These are phyloP conservation scores for Polychaeton citri DNA, from an alignment of 2,329 filamentous ascomycete genomes.

Conservation along the genomic window DNA sequence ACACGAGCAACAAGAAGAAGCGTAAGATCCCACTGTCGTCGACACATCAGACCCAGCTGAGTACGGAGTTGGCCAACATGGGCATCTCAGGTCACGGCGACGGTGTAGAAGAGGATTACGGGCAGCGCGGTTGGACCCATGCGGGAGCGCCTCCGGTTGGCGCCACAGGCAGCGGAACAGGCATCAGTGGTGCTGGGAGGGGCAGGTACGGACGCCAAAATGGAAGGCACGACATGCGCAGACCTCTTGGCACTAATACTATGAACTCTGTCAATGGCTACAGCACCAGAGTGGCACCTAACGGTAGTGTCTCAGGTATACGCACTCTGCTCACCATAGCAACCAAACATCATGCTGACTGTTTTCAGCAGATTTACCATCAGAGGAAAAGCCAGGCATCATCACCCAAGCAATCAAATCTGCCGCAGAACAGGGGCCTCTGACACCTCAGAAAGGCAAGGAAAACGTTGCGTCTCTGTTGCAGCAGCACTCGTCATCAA, in stretches of 20 bases:
- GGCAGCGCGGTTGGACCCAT: conserved; percentile 1
- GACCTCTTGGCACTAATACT: conserved; percentile 29
- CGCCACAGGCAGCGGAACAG: conserved; percentile 36
- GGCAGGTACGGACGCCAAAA: conserved; percentile 61
- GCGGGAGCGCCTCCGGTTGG: conserved; percentile 26
- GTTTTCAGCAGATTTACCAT: background rate
- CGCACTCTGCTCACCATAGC: background rate
- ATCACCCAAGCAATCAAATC: conserved; percentile 88
- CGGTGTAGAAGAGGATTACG: background rate
- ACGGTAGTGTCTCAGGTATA: background rate
- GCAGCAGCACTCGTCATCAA: conserved; percentile 48
- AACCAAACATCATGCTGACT: background rate
- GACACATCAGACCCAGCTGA: conserved; percentile 49
- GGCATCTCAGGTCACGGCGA: conserved; percentile 31
- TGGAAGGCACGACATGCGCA: conserved; percentile 24
- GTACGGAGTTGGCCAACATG: conserved; percentile 52
- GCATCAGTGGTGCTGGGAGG: conserved; percentile 73
- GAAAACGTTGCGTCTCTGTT: conserved; percentile 70
- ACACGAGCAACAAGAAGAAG: conserved; percentile 99
- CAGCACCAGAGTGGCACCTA: conserved; percentile 1
- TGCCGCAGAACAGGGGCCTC: conserved; percentile 53
- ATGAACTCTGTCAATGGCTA: conserved; percentile 30
- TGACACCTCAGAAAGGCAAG: conserved; percentile 47
- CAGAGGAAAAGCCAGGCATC: conserved; percentile 43
- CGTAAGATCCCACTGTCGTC: conserved; percentile 89